phyloP scores from a whole-genome alignment of 2,329 filamentous ascomycete species.

The Fusarium foetens region DNA sequence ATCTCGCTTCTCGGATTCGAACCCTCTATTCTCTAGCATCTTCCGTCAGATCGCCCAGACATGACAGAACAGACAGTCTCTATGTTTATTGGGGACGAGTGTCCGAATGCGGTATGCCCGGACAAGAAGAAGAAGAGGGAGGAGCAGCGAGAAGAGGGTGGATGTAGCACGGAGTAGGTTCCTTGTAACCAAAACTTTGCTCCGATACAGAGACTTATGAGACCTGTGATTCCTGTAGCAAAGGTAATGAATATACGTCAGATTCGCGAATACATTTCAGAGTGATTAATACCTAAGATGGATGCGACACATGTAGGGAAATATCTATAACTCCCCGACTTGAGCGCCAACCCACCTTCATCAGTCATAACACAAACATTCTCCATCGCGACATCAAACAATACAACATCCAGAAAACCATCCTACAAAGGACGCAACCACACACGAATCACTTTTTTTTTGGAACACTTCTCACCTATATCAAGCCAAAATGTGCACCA shows the following conservation, averaged over 20 bases:
- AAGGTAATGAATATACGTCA: rapidly evolving
- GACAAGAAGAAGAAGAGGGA: background rate
- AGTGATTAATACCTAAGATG: background rate
- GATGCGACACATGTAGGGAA: rapidly evolving
- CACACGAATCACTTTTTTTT: rapidly evolving
- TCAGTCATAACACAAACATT: background rate
- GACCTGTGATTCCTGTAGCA: background rate
- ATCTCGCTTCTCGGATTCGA: background rate
- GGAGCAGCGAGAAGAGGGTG: background rate
- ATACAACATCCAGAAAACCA: background rate
- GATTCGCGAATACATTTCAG: rapidly evolving
- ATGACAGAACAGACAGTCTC: background rate
- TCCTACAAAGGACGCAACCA: rapidly evolving
- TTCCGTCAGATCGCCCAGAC: background rate
- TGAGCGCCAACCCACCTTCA: background rate
- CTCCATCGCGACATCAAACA: background rate
- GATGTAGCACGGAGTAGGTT: background rate
- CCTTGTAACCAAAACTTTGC: background rate
- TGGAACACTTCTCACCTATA: background rate
- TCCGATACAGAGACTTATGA: background rate
- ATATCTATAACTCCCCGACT: background rate
- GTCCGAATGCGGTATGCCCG: background rate
- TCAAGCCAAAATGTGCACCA: background rate
- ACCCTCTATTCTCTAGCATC: background rate
- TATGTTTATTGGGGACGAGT: background rate